Percentiles rank a stretch among this genome's conserved stretches.
These are phyloP conservation scores for Lachnellula cervina DNA, from an alignment of 2,329 filamentous ascomycete genomes.

Conservation along the genomic window DNA sequence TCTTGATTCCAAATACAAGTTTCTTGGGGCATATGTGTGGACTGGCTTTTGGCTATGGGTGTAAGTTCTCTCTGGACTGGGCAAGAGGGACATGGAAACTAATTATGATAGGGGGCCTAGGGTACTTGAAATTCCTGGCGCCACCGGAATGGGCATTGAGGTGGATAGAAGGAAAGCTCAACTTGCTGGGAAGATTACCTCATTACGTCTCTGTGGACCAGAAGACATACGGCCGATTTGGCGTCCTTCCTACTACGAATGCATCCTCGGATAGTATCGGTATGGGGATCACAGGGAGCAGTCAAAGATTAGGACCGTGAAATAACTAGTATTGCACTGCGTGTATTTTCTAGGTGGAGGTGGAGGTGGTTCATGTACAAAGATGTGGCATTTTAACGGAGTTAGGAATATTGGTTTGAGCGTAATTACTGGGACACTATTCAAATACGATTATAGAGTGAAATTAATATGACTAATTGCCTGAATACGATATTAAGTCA, in stretches of 20 bases:
- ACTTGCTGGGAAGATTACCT: slow-evolving; percentile 75
- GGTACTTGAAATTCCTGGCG: slow-evolving; percentile 82
- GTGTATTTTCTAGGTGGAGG: slow-evolving; percentile 8
- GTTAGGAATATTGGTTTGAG: background rate
- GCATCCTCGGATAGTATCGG: slow-evolving; percentile 36
- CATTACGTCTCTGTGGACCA: slow-evolving; percentile 94
- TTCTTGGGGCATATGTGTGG: slow-evolving; percentile 84
- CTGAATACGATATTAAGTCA: background rate
- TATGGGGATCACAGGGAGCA: slow-evolving; percentile 58
- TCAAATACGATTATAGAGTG: slow-evolving; percentile 13
- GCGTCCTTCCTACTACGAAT: slow-evolving; percentile 65
- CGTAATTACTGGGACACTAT: background rate
- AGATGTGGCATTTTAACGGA: slow-evolving; percentile 21
- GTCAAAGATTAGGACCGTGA: slow-evolving; percentile 67
- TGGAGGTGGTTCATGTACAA: slow-evolving; percentile 20
- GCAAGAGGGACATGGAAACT: slow-evolving; percentile 13
- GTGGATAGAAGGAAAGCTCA: slow-evolving; percentile 85
- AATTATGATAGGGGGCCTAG: slow-evolving; percentile 62
- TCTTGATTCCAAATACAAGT: slow-evolving; percentile 75
- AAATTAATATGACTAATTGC: slow-evolving; percentile 9
- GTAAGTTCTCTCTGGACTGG: slow-evolving; percentile 46
- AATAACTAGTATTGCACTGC: background rate
- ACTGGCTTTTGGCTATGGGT: slow-evolving; percentile 78
- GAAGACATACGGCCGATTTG: slow-evolving; percentile 91
- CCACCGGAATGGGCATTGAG: slow-evolving; percentile 84